These are phyloP conservation scores for Pneumocystis oryctolagi DNA, from an alignment of 1,139 yeast species.

Conservation along the genomic window DNA sequence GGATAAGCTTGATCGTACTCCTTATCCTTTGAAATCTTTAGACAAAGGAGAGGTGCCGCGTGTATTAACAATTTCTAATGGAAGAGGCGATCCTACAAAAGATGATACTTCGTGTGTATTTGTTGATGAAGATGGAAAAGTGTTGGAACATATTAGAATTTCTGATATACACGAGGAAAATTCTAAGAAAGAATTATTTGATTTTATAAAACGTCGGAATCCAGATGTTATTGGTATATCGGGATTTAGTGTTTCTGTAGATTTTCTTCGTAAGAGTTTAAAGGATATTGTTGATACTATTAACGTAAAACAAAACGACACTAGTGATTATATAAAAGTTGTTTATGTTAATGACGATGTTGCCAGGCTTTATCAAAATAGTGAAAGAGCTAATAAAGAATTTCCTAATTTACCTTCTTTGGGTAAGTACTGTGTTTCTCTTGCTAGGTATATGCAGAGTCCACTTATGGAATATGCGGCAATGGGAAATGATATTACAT, in stretches of 20 bases:
- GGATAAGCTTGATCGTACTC: slow-evolving; percentile 77
- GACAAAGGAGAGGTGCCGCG: slow-evolving; percentile 60
- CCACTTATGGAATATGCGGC: slow-evolving; percentile 82
- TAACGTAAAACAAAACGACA: slow-evolving; percentile 18
- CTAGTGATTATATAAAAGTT: slow-evolving; percentile 33
- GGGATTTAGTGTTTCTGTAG: slow-evolving; percentile 68
- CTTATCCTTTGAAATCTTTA: slow-evolving; percentile 55
- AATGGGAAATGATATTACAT: slow-evolving; percentile 54
- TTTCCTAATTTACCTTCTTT: slow-evolving; percentile 77
- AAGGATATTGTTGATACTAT: slow-evolving; percentile 23
- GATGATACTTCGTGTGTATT: slow-evolving; percentile 80
- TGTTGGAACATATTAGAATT: slow-evolving; percentile 62
- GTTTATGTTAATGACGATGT: slow-evolving; percentile 89
- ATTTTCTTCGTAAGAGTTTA: slow-evolving; percentile 42
- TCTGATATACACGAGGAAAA: slow-evolving; percentile 48
- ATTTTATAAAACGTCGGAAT: slow-evolving; percentile 34
- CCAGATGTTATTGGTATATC: slow-evolving; percentile 88
- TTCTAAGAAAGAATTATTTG: slow-evolving; percentile 48
- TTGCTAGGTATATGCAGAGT: slow-evolving; percentile 81
- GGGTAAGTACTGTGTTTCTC: slow-evolving; percentile 72
- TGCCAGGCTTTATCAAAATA: slow-evolving; percentile 73
- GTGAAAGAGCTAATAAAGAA: slow-evolving; percentile 60
- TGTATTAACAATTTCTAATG: slow-evolving; percentile 68
- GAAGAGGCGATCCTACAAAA: slow-evolving; percentile 43
- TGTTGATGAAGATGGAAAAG: slow-evolving; percentile 66